phyloP scores from a whole-genome alignment of 73 alveolate genomes.

The Paraurostyla sp. region DNA sequence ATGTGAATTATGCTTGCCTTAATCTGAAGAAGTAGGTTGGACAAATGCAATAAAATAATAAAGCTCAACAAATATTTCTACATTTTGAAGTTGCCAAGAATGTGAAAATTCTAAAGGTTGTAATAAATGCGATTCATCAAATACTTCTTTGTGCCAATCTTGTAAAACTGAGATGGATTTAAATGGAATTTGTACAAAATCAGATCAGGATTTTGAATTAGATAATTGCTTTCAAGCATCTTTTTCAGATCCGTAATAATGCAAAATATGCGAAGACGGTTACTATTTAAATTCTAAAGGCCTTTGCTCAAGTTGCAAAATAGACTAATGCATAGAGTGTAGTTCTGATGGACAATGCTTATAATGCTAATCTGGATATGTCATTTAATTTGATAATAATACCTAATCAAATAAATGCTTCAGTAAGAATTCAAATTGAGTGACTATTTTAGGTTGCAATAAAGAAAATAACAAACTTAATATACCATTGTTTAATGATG shows the following conservation, averaged over 20 bases:
- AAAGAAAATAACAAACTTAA: too few relatives aligned
- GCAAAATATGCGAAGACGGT: not conserved
- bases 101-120: not conserved
- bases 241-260: not conserved
- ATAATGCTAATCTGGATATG: not conserved
- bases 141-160: not conserved
- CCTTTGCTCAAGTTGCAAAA: not conserved
- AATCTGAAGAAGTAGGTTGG: conserved; percentile 4
- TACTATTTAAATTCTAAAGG: not conserved
- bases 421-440: too few relatives aligned
- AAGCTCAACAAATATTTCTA: not conserved
- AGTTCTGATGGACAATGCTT: not conserved
- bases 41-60: not conserved
- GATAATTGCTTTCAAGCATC: not conserved
- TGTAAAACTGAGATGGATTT: not conserved
- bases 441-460: not conserved
- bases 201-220: not conserved
- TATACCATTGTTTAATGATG: too few relatives aligned
- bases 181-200: not conserved
- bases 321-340: not conserved
- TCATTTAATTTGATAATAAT: not conserved
- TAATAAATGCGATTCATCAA: not conserved
- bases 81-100: not conserved
- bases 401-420: not conserved
- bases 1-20: conserved; percentile 28